phyloP scores from a whole-genome alignment of 495 filamentous ascomycete genomes.

The Xylona heveae region DNA sequence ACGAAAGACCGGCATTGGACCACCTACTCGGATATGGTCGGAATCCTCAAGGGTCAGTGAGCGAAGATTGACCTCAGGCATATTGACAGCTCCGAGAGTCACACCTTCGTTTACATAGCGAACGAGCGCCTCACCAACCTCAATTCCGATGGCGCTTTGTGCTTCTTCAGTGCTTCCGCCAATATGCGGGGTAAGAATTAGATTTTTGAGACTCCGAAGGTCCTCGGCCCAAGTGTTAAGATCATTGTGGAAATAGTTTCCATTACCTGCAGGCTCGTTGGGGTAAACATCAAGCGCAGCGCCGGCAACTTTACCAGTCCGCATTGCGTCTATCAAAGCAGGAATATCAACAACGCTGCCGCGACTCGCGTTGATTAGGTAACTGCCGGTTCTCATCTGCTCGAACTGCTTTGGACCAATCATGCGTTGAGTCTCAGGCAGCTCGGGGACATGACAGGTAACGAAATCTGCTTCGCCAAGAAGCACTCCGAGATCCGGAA shows the following conservation, averaged over 20 bases:
- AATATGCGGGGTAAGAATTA: conserved; percentile 92
- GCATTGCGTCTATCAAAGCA: conserved; percentile 73
- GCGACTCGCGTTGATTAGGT: conserved; percentile 89
- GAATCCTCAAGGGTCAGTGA: conserved; percentile 71
- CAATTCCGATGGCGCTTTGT: conserved; percentile 85
- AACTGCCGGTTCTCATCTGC: conserved; percentile 79
- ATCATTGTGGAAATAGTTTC: conserved; percentile 76
- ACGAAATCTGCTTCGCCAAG: conserved; percentile 75
- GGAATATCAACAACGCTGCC: conserved; percentile 90
- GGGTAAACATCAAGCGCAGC: conserved; percentile 95
- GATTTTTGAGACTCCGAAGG: conserved; percentile 65
- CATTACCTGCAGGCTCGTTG: conserved; percentile 79
- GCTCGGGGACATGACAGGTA: conserved; percentile 83
- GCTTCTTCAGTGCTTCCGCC: conserved; percentile 96
- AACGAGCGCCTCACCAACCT: conserved; percentile 59
- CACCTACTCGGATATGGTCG: conserved; percentile 55
- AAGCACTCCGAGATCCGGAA: conserved; percentile 52
- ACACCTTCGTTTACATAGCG: conserved; percentile 84
- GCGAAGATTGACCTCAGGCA: conserved; percentile 82
- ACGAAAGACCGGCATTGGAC: background rate
- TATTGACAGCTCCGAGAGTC: conserved; percentile 81
- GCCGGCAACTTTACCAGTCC: conserved; percentile 72
- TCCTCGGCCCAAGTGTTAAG: conserved; percentile 79
- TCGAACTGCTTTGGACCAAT: conserved; percentile 56
- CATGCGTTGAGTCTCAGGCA: conserved; percentile 80